phyloP scores from a whole-genome alignment of 805 yeast genomes.

The Jamesozyma jinghongensis region DNA sequence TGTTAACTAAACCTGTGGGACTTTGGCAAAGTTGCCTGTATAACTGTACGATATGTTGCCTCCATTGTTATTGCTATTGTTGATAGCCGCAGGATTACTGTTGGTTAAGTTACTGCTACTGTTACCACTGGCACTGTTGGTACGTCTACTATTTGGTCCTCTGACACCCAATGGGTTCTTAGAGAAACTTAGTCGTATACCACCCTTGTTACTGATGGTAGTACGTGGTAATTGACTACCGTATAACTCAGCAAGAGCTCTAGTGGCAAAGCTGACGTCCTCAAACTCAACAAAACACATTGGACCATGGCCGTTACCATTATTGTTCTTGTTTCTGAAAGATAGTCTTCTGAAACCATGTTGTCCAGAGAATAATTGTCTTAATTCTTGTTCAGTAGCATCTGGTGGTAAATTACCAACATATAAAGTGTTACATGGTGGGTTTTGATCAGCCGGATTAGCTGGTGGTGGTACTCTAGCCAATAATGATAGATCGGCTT shows the following conservation, averaged over 20 bases:
- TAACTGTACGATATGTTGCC: slow-evolving; percentile 1
- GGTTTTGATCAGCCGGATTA: slow-evolving; percentile 97
- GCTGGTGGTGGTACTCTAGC: slow-evolving; percentile 87
- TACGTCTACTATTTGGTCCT: slow-evolving; percentile 47
- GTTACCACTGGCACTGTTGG: slow-evolving; percentile 19
- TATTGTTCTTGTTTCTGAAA: slow-evolving; percentile 62
- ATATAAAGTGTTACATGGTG: slow-evolving; percentile 94
- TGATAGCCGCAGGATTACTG: neutral
- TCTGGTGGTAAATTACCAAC: slow-evolving; percentile 97
- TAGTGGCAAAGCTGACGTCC: slow-evolving; percentile 86
- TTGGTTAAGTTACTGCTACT: slow-evolving; percentile 2
- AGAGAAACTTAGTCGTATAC: slow-evolving; percentile 86
- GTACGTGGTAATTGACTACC: slow-evolving; percentile 86
- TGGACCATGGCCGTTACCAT: slow-evolving; percentile 73
- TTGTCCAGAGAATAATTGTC: slow-evolving; percentile 79
- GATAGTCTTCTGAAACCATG: slow-evolving; percentile 88
- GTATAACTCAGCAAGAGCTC: slow-evolving; percentile 87
- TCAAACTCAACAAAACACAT: slow-evolving; percentile 99
- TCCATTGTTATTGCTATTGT: neutral
- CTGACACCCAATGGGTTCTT: slow-evolving; percentile 97
- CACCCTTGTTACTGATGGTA: slow-evolving; percentile 59
- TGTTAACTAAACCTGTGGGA: neutral
- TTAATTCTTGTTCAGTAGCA: slow-evolving; percentile 86
- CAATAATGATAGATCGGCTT: slow-evolving; percentile 57
- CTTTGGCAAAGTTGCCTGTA: neutral